A percentile compares a stretch with the other conserved stretches of the same genome.
These are phyloP conservation scores for Solanum virginianum DNA, from an alignment of 257 asterid genomes.

Conservation along the genomic window DNA sequence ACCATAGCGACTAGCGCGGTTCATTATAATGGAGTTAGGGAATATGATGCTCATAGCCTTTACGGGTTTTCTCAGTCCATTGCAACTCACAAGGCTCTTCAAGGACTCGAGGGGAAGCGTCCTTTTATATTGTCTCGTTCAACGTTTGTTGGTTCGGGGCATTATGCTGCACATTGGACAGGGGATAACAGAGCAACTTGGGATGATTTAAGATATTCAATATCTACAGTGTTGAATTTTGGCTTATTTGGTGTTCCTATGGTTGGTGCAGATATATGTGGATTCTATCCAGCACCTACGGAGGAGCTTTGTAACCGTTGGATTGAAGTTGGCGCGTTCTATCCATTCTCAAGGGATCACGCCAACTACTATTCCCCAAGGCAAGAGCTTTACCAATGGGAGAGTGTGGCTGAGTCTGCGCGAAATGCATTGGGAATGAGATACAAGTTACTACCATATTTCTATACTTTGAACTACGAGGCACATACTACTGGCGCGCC, in stretches of 20 bases:
- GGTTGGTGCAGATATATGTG: slow-evolving; percentile 98
- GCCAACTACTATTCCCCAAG: slow-evolving; percentile 8
- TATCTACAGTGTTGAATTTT: slow-evolving; percentile 57
- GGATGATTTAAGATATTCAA: slow-evolving; percentile 66
- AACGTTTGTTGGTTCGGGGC: slow-evolving; percentile 81
- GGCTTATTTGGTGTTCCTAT: slow-evolving; percentile 87
- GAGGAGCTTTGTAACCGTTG: slow-evolving; percentile 94
- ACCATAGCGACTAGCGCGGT: slow-evolving; percentile 62
- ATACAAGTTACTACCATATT: slow-evolving; percentile 42
- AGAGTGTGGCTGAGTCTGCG: slow-evolving; percentile 50
- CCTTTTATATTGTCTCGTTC: slow-evolving; percentile 87
- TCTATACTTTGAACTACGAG: slow-evolving; percentile 49
- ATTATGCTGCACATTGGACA: slow-evolving; percentile 91
- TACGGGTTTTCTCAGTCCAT: slow-evolving; percentile 69
- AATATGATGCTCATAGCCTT: slow-evolving; percentile 68
- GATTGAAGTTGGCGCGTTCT: slow-evolving; percentile 69
- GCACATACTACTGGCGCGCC: slow-evolving; percentile 46
- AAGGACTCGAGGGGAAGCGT: slow-evolving; percentile 40
- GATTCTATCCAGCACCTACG: slow-evolving; percentile 48
- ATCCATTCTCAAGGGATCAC: slow-evolving; percentile 64
- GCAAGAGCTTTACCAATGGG: slow-evolving; percentile 56
- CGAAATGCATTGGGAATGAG: slow-evolving; percentile 44
- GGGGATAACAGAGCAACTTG: slow-evolving; percentile 90
- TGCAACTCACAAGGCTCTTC: slow-evolving; percentile 57
- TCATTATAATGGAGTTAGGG: slow-evolving; percentile 49